Base-by-base conservation (phyloP, 1,139 yeast species). In the Debaryomyces coudertii region DNA sequence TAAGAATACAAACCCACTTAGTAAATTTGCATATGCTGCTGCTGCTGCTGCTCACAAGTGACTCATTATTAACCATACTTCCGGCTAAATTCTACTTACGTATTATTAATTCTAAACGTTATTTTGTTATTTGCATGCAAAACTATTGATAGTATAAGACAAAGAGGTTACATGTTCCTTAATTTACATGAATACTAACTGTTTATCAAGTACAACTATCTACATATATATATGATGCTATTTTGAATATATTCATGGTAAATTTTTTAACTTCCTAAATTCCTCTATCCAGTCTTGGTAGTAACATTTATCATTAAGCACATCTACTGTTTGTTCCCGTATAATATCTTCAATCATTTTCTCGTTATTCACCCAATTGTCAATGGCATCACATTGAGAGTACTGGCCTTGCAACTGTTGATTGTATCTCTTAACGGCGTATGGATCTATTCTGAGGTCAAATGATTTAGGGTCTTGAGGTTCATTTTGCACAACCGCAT, bases 1-100 rank as follows among this genome's bases (percentile, higher is more conserved):
- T 35, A 46, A 33, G 35, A 37, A 49, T 33, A 41, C 42, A 39
- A 40, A 29, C 50, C 42, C 42, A 48, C 50, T 40, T 9, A 66
- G 62, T 40, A 68, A 63, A 37, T 73, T 73, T 65, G 79, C 79
- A 47, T 69, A 66, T 47, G 79, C 79, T 5, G 79, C 79, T 1
- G 79, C 79, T 3, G 77, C 79, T 7, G 79, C 79, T 8, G 78
- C 69, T 43, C 69, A 66, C 51, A 62, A 61, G 47, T 61, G 53
- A 33, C 18, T 4, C 7, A 23, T 7, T 33, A 20, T 11, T 18
- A 33, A 18, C n/a, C 33, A 29, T 14, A 14, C 9, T 29, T 35
- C 27, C 20, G 20, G 23, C 42, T 44, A 31, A n/a, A 15, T 20
- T 25, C 38, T 7, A 12, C 28, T 11, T 35, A 5, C 22, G 38